A percentile compares a stretch with the other conserved stretches of the same genome.
These are phyloP conservation scores for Monosporozyma unispora DNA, from an alignment of 805 yeast genomes.

Conservation along the genomic window DNA sequence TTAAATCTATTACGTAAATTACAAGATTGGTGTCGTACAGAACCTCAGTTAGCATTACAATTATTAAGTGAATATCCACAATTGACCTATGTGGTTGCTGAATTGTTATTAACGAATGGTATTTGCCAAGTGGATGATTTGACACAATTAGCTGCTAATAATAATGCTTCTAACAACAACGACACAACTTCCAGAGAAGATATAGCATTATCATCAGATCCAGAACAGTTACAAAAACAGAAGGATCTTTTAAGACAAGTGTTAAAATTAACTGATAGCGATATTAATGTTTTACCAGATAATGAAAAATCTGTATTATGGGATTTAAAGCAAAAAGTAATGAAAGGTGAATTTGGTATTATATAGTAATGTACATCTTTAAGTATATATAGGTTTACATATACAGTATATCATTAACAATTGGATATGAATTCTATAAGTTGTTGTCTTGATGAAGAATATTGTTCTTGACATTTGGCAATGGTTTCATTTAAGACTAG, in stretches of 20 bases:
- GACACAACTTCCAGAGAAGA: slow-evolving; percentile 12
- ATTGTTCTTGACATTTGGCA: slow-evolving; percentile 35
- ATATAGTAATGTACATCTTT: not conserved
- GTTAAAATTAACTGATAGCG: slow-evolving; percentile 42
- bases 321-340: slow-evolving; percentile 31
- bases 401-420: not conserved
- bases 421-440: slow-evolving; percentile 16
- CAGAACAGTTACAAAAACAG: slow-evolving; percentile 30
- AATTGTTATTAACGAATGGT: slow-evolving; percentile 42
- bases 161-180: slow-evolving; percentile 15
- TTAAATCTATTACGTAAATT: slow-evolving; percentile 26
- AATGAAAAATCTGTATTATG: slow-evolving; percentile 38
- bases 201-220: slow-evolving; percentile 14
- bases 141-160: slow-evolving; percentile 27
- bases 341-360: slow-evolving; percentile 29
- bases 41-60: slow-evolving; percentile 50
- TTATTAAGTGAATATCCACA: slow-evolving; percentile 70
- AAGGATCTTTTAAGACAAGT: slow-evolving; percentile 43
- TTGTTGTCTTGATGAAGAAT: slow-evolving; percentile 13
- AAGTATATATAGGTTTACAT: not conserved
- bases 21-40: slow-evolving; percentile 45
- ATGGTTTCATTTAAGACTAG: slow-evolving; percentile 24
- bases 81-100: slow-evolving; percentile 73
- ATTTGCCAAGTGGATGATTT: slow-evolving; percentile 28
- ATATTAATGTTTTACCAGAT: slow-evolving; percentile 40